phyloP scores from a whole-genome alignment of 352 stramenopile species.

The Thraustochytrium striatum region DNA sequence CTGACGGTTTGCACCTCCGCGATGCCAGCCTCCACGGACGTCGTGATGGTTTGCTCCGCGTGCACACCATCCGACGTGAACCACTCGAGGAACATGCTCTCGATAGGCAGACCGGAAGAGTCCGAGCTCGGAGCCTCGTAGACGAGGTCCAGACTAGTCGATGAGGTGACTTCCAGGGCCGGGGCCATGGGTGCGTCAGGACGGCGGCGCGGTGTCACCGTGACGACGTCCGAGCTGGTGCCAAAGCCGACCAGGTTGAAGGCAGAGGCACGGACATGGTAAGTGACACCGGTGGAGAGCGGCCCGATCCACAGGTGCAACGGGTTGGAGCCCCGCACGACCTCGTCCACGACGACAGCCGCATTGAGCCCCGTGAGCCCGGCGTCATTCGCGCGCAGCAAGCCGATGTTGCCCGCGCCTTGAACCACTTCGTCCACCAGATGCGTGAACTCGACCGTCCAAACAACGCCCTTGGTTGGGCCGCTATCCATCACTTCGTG shows the following conservation, averaged over 20 bases:
- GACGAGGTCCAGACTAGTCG: conserved; percentile 7
- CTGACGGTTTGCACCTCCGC: conserved; percentile 27
- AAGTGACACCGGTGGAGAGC: conserved; percentile 61
- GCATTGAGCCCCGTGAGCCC: neutral
- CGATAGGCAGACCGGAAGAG: neutral
- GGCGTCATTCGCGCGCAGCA: neutral
- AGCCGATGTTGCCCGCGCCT: conserved; percentile 68
- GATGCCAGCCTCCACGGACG: conserved; percentile 21
- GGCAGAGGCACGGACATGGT: conserved; percentile 73
- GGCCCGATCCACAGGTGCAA: conserved; percentile 64
- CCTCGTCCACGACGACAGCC: conserved; percentile 18
- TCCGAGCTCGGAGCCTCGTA: neutral
- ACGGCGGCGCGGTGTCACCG: neutral
- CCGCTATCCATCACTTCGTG: neutral
- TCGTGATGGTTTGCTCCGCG: conserved; percentile 46
- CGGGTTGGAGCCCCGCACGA: conserved; percentile 59
- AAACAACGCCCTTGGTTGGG: conserved; percentile 59
- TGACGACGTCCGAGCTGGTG: conserved; percentile 56
- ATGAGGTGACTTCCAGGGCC: conserved; percentile 10
- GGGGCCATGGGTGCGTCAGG: neutral
- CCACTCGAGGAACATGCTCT: conserved; percentile 8
- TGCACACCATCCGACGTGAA: conserved; percentile 16
- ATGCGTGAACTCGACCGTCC: conserved; percentile 89
- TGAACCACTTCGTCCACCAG: conserved; percentile 80
- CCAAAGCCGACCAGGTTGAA: conserved; percentile 71